Percentiles rank a stretch among this genome's conserved stretches.
Conservation (phyloP, 257 asterid species). For the Handroanthus guayacan region DNA sequence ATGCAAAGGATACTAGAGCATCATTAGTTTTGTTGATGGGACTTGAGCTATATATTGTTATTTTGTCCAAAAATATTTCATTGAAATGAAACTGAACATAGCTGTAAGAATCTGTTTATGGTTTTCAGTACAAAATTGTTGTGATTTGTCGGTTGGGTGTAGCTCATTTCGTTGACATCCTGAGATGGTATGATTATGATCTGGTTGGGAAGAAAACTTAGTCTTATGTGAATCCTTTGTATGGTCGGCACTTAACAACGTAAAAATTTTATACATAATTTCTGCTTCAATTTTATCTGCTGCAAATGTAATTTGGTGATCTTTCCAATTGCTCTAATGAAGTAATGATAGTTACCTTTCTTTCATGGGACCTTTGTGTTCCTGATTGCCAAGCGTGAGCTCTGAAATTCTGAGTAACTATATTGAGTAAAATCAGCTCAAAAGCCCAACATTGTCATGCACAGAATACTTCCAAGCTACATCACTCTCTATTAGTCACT, state of each 20-base stretch:
- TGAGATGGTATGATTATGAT: neutral
- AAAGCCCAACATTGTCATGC: neutral
- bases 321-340: neutral
- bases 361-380: neutral
- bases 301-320: neutral
- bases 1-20: conserved; percentile 13
- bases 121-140: neutral
- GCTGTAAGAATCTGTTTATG: neutral
- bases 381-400: neutral
- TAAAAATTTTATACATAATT: neutral
- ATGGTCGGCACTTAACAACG: neutral
- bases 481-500: neutral
- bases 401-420: neutral
- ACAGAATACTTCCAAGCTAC: neutral
- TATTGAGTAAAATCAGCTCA: neutral
- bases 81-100: conserved; percentile 1
- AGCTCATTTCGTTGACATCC: conserved; percentile 6
- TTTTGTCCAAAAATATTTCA: neutral
- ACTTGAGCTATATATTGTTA: conserved; percentile 32
- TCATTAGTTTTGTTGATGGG: conserved; percentile 22
- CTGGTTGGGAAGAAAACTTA: neutral
- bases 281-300: neutral
- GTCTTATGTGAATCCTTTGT: neutral
- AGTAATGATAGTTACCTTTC: neutral
- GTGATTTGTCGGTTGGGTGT: neutral